Evolutionary conservation across 495 filamentous ascomycete species (phyloP).

Genomic region (Podospora comata): DNA sequence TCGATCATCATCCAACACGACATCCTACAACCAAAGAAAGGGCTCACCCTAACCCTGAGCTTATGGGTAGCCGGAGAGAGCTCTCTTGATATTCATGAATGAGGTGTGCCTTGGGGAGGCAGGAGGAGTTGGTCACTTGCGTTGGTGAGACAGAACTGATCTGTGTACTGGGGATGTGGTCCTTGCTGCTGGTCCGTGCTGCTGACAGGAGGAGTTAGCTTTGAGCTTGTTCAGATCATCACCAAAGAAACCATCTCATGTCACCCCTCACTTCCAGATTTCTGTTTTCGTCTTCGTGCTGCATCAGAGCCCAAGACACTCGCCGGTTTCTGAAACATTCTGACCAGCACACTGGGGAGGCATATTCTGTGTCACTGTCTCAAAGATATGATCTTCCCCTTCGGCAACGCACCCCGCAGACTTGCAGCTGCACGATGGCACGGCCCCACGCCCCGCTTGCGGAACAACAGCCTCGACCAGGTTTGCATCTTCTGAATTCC

Average conservation of each 20-base stretch:
- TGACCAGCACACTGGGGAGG: slow-evolving; percentile 6
- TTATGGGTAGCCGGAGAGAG: too few relatives aligned
- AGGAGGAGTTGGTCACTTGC: neutral
- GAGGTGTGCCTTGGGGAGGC: neutral
- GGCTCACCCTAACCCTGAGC: neutral
- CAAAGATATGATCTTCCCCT: slow-evolving; percentile 17
- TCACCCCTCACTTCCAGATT: neutral
- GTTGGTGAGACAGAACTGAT: slow-evolving; percentile 4
- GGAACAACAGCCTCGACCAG: neutral
- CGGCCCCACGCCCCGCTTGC: neutral
- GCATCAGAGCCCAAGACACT: neutral
- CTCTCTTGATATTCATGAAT: neutral
- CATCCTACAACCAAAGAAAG: neutral
- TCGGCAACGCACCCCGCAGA: slow-evolving; percentile 15
- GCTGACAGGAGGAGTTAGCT: slow-evolving; percentile 22
- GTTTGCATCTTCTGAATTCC: neutral
- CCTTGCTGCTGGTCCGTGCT: slow-evolving; percentile 22
- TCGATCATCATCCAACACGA: slow-evolving; percentile 1
- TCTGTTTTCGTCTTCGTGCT: neutral
- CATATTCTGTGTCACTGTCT: slow-evolving; percentile 14
- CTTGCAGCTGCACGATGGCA: slow-evolving; percentile 1
- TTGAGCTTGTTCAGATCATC: neutral
- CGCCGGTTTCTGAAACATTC: slow-evolving; percentile 13
- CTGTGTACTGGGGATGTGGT: neutral
- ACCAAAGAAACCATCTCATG: too few relatives aligned